These are phyloP conservation scores for Cyclostephanos invisitatus DNA, from an alignment of 108 stramenopile species.

Conservation along the genomic window DNA sequence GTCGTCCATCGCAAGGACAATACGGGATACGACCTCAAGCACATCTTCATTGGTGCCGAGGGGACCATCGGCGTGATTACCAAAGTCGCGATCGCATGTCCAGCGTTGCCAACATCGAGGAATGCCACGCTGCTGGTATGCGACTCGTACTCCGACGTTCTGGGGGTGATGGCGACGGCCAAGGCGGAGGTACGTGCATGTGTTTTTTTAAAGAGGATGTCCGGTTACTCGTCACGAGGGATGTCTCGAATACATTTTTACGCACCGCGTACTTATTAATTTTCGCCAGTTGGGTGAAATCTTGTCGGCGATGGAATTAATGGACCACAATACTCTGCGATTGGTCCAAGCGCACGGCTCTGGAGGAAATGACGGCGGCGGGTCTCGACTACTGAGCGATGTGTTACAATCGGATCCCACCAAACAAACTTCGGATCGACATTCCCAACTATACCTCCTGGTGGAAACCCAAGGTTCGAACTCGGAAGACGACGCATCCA, in stretches of 20 bases:
- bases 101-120: slow-evolving; percentile 65
- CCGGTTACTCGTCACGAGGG: background rate
- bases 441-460: slow-evolving; percentile 67
- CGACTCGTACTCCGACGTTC: slow-evolving; percentile 62
- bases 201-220: background rate
- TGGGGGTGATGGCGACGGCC: slow-evolving; percentile 57
- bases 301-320: slow-evolving; percentile 90
- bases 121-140: slow-evolving; percentile 85
- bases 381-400: slow-evolving; percentile 14
- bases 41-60: slow-evolving; percentile 95
- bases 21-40: slow-evolving; percentile 93
- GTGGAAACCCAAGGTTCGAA: slow-evolving; percentile 91
- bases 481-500: slow-evolving; percentile 76
- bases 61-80: slow-evolving; percentile 96
- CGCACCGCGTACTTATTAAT: background rate
- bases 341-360: slow-evolving; percentile 48
- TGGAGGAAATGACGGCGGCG: background rate
- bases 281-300: slow-evolving; percentile 69
- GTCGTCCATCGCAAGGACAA: slow-evolving; percentile 91
- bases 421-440: background rate
- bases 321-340: slow-evolving; percentile 73
- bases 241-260: background rate
- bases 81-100: slow-evolving; percentile 72
- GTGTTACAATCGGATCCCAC: slow-evolving; percentile 2
- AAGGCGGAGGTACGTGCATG: slow-evolving; percentile 34